Evolutionary conservation across 108 stramenopile species (phyloP).

Genomic region (Pseudonitzschia delicatissima): DNA sequence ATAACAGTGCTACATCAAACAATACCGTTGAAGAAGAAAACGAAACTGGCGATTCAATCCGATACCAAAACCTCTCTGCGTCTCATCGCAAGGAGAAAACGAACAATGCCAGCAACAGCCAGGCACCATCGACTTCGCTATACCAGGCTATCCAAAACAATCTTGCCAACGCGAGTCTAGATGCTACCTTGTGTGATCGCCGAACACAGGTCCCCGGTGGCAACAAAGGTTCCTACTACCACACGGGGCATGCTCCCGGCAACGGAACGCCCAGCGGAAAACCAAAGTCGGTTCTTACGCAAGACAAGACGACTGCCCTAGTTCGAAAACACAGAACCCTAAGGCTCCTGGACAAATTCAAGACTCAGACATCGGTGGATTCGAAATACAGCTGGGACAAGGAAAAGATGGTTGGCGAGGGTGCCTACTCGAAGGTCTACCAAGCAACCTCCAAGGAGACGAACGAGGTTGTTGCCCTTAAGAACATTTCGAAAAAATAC

Average conservation of each 20-base stretch:
- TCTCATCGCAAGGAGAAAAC: not conserved
- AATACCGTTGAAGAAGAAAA: not conserved
- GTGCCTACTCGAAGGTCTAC: constrained; percentile 70
- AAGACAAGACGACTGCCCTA: constrained; percentile 1
- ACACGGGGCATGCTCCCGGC: no score
- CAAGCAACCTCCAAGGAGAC: constrained; percentile 43
- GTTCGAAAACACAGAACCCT: constrained; percentile 9
- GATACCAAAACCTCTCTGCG: not conserved
- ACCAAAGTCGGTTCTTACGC: not conserved
- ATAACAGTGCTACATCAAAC: not conserved
- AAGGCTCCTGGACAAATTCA: not conserved
- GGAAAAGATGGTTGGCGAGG: constrained; percentile 33
- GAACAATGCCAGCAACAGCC: not conserved
- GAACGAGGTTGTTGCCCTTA: constrained; percentile 60
- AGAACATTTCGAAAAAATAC: constrained; percentile 66
- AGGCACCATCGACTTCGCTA: not conserved
- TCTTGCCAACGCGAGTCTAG: not conserved
- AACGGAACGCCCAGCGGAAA: not conserved
- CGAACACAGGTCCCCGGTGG: not conserved
- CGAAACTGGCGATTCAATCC: not conserved
- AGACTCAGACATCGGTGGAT: constrained; percentile 15
- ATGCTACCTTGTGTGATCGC: constrained; percentile 2
- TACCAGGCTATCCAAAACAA: not conserved
- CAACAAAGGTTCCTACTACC: no score
- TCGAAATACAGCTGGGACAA: constrained; percentile 31